Evolutionary conservation across 2,329 filamentous ascomycete genomes (phyloP), one percentile per base, ranked within the genome.

Genomic region (Cordyceps tenuipes): DNA sequence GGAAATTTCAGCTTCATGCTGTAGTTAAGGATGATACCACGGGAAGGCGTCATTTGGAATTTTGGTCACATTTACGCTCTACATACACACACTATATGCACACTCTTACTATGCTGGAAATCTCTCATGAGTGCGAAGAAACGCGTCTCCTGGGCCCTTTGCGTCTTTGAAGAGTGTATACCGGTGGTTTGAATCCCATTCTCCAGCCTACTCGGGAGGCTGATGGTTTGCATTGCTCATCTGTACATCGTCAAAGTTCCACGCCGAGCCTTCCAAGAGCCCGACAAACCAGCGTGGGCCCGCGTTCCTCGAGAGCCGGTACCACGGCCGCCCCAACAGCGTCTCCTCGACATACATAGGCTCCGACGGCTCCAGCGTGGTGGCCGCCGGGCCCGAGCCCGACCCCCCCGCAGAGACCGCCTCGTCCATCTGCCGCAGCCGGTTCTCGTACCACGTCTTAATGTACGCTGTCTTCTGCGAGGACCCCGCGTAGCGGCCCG

Each of bases 381-480:
- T 6, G 34, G 39, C 43, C 13, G 39, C 52, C 5, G 8, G 26
- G 50, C 31, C 8, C 15, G 29, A 6, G 50, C 31, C 8, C 15
- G 29, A 6, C 6, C 39, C 29, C n/a, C 23, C 61, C 23, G 49
- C 15, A 23, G 21, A 43, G 29, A 15, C 31, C 46, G 60, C 34
- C 31, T 61, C 60, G 15, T 65, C 61, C 21, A 62, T 36, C 7
- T 64, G 63, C 21, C 66, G 55, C 3, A 68, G 43, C 44, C 67
- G 66, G 3, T 66, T 62, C 47, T 70, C 67, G 57, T 68, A 71
- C 70, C 72, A 74, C 9, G 60, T 63, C 57, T 68, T 70, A n/a
- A 73, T 64, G 64, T 64, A 69, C 5, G 62, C 52, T 15, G 69
- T 67, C 61, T 70, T 64, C 1, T 59, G 62, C n/a, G 58, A 67